Evolutionary conservation across 495 filamentous ascomycete species (phyloP), one percentile per base, ranked within the genome.

Genomic region (Podospora pseudopauciseta): DNA sequence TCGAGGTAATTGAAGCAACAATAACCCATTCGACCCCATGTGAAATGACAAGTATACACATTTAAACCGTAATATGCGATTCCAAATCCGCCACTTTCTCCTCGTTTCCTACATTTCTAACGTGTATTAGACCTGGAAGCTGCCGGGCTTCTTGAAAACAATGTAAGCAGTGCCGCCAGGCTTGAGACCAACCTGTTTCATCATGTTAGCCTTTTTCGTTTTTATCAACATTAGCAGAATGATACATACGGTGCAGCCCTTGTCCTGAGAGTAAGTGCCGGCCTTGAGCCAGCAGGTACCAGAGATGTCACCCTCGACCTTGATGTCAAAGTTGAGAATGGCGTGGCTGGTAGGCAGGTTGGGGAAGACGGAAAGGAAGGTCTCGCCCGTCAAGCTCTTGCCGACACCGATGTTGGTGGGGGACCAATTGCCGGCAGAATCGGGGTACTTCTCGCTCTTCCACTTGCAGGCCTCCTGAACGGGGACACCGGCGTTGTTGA

Each of bases 341-440:
- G 87, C 83, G 16, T 81, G 85, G 78, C 83, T 90, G 5, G 91
- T 83, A 2, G 86, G 82, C 39, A 70, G 77, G 77, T 86, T 87
- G 75, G 86, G 86, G 84, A 92, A 91, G 74, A 99, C 87, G 4
- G 92, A 93, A 65, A 97, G 80, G 84, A 86, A 99, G 49, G 91
- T 96, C 53, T 74, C 82, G 74, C 89, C 88, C 67, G 79, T 69
- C 53, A 72, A 71, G 73, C 85, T 83, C 78, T 86, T 82, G 64
- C 93, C 92, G 60, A 94, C 89, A 76, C 95, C 95, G 59, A 97
- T 80, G 83, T 92, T 97, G 74, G 92, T 82, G 23, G 96, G 94
- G 20, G 95, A 90, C 86, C 86, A 97, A 86, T 99, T 98, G 67
- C 95, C 95, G 44, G 79, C 76, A 28, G 78, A 78, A 11, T 69